Percentiles rank a stretch among this genome's conserved stretches.
phyloP scores from a whole-genome alignment of 2,329 filamentous ascomycete genomes.

The Neofusicoccum sp. region DNA sequence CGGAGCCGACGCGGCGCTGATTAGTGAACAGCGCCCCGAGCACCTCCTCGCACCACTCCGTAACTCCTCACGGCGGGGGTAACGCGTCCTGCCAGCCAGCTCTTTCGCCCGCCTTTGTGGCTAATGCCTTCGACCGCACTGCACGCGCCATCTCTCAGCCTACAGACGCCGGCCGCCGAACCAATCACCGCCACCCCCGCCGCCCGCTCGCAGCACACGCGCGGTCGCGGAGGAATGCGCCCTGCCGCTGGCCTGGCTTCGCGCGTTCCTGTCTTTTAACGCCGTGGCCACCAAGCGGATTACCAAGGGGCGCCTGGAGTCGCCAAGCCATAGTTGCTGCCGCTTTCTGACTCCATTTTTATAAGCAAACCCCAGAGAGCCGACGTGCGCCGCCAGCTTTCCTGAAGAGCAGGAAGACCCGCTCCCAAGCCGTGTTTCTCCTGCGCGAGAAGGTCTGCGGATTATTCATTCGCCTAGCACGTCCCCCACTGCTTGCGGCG shows the following conservation, averaged over 20 bases:
- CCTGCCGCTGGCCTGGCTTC: neutral
- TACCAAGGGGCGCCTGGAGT: neutral
- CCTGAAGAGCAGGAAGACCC: slow-evolving; percentile 1
- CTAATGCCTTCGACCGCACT: neutral
- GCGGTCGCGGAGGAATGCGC: neutral
- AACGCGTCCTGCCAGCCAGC: slow-evolving; percentile 2
- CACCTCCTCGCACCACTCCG: slow-evolving; percentile 7
- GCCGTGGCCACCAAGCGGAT: slow-evolving; percentile 9
- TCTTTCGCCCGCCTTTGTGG: neutral
- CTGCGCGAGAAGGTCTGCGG: neutral
- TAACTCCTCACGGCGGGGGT: slow-evolving; percentile 2
- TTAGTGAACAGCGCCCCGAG: slow-evolving; percentile 9
- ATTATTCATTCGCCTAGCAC: neutral
- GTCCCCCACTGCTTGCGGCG: neutral
- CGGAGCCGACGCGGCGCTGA: neutral
- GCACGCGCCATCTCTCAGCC: slow-evolving; percentile 3
- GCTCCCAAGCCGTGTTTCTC: neutral
- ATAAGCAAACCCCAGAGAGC: slow-evolving; percentile 4
- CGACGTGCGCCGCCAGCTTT: slow-evolving; percentile 3
- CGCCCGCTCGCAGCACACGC: neutral
- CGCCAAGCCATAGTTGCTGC: neutral
- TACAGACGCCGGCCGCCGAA: neutral
- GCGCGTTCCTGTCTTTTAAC: neutral
- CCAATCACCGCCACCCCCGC: neutral
- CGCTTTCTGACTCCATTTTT: neutral